Base-by-base conservation (phyloP, 164 flowering plant genomes). In the Vitis labrusca region DNA sequence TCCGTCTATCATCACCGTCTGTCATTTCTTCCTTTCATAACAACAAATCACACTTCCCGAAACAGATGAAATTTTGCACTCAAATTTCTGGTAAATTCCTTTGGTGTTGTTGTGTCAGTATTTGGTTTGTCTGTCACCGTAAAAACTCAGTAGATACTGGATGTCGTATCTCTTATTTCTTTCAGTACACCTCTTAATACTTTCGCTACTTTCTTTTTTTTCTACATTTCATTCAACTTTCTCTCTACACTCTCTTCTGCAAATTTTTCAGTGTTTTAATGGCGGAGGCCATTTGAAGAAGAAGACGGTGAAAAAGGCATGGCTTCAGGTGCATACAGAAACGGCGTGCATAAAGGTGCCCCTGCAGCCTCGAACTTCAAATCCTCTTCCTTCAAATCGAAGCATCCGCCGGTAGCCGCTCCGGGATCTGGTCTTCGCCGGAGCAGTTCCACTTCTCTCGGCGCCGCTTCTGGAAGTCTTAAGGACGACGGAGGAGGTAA, bases 331-430 rank as follows among this genome's bases (percentile, higher is more conserved):
- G 76, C 66, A 37, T 66, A 59, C 49, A 65, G 82, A 70, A 83
- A 83, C 32, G 85, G 83, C 62, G 65, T 63, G 12, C 61, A 47
- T n/a, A 73, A 59, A 50, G 74, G 66, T 2, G 7, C 59, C 6
- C 48, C 74, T 12, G 50, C 74, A 10, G 6, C 79, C 3, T 67
- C 84, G 6, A 76, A 67, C 72, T 59, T 69, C 60, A 77, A 74
- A 54, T 74, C 84, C 1, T 71, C 82, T 23, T 81, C 88, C 10
- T 81, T 81, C 65, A 86, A 83, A 73, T 70, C 85, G 53, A 76
- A 76, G 72, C 53, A 19, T 62, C 74, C 73, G 27, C 76, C 78
- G 58, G n/a, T 77, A 8, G 30, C 66, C 3, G 47, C 78, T 9
- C 63, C 73, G 17, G 75, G 72, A 57, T 65, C 82, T 61, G 69